Evolutionary conservation across 805 yeast genomes (phyloP), one percentile per base, ranked within the genome.

Genomic region (Lachancea fermentati): DNA sequence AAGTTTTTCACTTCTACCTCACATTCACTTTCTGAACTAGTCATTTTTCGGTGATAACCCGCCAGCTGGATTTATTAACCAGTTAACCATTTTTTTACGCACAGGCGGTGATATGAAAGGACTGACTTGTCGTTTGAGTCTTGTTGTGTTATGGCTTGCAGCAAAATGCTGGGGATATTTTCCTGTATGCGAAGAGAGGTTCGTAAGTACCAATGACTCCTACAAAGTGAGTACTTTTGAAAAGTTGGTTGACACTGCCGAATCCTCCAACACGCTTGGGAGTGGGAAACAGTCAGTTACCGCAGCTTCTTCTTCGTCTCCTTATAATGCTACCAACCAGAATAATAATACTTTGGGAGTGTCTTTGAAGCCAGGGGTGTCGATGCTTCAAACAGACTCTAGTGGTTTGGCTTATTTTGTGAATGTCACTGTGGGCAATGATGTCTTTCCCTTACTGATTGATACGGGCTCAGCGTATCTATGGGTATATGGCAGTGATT

Each of bases 391-490:
- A 24, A 55, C 63, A 0, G 63, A 58, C 34, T 39, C 13, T 7
- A 50, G 55, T 42, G 51, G 49, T 28, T 60, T 63, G 39, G 66
- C 72, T n/a, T 70, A 60, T 40, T 67, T 51, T 33, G 60, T 67
- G 37, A 62, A 70, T 45, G 60, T 68, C 22, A 66, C 67, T 11
- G 58, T 71, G 29, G 68, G 63, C 16, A 49, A 64, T n/a, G 54
- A 55, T n/a, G 61, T 62, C 24, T 76, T 69, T 48, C 75, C 75
- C 4, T 59, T 80, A 30, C 66, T 80, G 14, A 60, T 80, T 13
- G 86, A 80, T 56, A 80, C 86, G 0, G 85, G 83, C 5, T 76
- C 82, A 19, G 78, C 79, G 13, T 72, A 78, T 42, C 54, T 78
- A 2, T 80, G 86, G 86, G 67, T 80, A 3, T 78, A 76, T 53